Base-by-base conservation (phyloP, 148 eudicot species). In the Spergularia marina region DNA sequence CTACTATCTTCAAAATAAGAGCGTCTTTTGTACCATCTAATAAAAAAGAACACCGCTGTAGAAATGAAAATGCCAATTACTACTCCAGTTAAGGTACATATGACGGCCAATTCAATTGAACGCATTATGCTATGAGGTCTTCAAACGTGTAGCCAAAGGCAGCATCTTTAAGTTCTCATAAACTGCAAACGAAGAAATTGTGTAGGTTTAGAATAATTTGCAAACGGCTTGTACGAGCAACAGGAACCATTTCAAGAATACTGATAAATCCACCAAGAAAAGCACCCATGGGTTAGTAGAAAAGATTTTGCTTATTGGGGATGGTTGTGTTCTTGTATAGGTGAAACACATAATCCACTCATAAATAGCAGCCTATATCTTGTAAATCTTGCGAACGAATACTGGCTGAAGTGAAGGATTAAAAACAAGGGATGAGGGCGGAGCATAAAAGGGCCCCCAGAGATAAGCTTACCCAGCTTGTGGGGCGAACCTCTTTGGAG, bases 11-110 rank as follows among this genome's bases (percentile, higher is more conserved):
- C 80, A 68, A 70, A 77, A 84, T 79, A 66, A 70, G 89, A 83
- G 76, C 80, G 87, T 60, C 69, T 92, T 74, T 76, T 95, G 84
- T 80, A 90, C 96, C 97, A 91, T 76, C 85, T 67, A 60, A 89
- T 47, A 69, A 80, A 87, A 41, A 82, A 86, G 75, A 81, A 90
- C 41, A 85, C 84, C 25, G 85, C 77, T 36, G 72, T 71, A 53
- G 97, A 89, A 63, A 91, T 59, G 14, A 89, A 64, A 80, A 91
- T 67, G 64, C 99, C 97, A 84, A 86, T 65, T 30, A 88, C 88
- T 67, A 91, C 77, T 58, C 99, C 99, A 72, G 72, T 87, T 34
- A 79, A 72, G 68, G 93, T 79, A 79, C 89, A 93, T 81, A 95
- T 83, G 74, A 88, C 80, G 56, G 90, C 91, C 67, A 89, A 82